Evolutionary conservation across 306 rosid genomes (phyloP), one percentile per base, ranked within the genome.

Genomic region (Vigna reflexopilosa): DNA sequence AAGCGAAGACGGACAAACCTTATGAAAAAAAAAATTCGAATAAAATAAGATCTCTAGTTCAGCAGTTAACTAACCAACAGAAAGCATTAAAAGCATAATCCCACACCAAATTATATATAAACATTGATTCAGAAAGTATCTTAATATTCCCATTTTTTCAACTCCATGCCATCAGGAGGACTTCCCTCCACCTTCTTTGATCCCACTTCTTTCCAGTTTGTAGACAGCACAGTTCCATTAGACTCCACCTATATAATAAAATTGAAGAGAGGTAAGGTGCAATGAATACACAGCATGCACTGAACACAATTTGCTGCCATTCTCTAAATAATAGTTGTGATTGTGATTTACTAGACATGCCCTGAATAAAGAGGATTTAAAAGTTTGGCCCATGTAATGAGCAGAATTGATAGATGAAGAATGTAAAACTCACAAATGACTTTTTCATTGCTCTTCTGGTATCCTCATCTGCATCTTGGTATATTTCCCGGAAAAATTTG

Each of bases 131-230:
- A 57, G 59, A n/a, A n/a, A 50, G 76, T 15, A 19, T 9, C 59
- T 67, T 70, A 95, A 84, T 70, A 78, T 83, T 91, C 93, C 98
- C 98, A 95, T 77, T 91, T 93, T 87, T 84, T 95, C 90, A 95
- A 66, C 85, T 93, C 98, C 97, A 95, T 95, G 61, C 99, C 99
- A 78, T 95, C 97, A 14, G 98, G 99, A 47, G 99, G 93, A 66
- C 97, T 95, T 83, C 98, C 97, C 82, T 95, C 98, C 0, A 95
- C 98, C 87, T 89, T 91, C 91, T 91, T 95, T 44, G 81, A 36
- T 26, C 99, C 98, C 55, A 95, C 99, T 85, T 95, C 99, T 65
- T 91, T 95, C 99, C 99, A 95, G 80, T 95, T 95, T 38, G 99
- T 93, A 0, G 99, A 95, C 28, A 95, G 91, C 57, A 95, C 98